Percentiles rank a stretch among this genome's conserved stretches.
Conservation (phyloP, 1,139 yeast genomes). For the Lodderomyces margitis region DNA sequence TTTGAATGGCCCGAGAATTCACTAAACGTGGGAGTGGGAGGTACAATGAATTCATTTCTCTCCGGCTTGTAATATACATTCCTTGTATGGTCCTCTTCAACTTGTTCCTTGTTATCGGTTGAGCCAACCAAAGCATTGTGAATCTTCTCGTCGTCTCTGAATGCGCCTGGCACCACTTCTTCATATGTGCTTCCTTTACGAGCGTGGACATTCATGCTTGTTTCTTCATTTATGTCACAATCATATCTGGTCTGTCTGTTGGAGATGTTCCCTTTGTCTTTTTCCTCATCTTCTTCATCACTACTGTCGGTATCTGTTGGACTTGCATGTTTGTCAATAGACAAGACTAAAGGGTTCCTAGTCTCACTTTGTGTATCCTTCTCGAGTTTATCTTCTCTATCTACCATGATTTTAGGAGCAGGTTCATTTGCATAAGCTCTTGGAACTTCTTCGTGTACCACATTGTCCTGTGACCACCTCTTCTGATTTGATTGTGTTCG, state of each 20-base stretch:
- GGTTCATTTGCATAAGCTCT: slow-evolving; percentile 46
- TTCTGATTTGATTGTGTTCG: not conserved
- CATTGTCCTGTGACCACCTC: not conserved
- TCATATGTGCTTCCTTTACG: not conserved
- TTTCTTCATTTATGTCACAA: not conserved
- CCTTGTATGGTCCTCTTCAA: not conserved
- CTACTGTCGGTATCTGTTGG: slow-evolving; percentile 9
- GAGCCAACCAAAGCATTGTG: not conserved
- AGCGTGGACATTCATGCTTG: not conserved
- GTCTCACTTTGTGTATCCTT: not conserved
- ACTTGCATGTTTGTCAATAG: slow-evolving; percentile 27
- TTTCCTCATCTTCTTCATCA: slow-evolving; percentile 7
- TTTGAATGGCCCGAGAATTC: slow-evolving; percentile 7
- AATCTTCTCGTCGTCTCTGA: slow-evolving; percentile 1
- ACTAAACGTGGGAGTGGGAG: slow-evolving; percentile 31
- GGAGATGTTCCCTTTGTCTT: not conserved
- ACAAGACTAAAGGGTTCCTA: slow-evolving; percentile 27
- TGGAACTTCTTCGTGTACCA: slow-evolving; percentile 55
- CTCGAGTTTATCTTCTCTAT: not conserved
- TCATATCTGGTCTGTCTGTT: not conserved
- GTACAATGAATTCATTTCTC: slow-evolving; percentile 15
- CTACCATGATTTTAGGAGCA: slow-evolving; percentile 5
- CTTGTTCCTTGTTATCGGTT: not conserved
- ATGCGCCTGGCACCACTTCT: slow-evolving; percentile 1
- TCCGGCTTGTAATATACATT: not conserved